These are phyloP conservation scores for Cyberlindnera veronae DNA, from an alignment of 805 yeast genomes.

Conservation along the genomic window DNA sequence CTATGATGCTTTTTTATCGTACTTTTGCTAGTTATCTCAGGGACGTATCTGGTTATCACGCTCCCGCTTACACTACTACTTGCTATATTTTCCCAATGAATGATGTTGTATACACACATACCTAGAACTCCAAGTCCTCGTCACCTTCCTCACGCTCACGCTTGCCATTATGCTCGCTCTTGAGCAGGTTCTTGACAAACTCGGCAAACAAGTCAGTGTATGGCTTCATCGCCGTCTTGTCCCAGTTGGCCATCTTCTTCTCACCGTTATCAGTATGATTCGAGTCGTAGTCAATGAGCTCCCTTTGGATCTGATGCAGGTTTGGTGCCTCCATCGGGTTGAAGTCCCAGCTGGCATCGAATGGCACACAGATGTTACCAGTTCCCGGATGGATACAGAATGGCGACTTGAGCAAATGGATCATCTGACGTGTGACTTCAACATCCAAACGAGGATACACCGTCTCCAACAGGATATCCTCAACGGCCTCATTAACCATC, in stretches of 20 bases:
- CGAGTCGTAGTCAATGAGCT: conserved; percentile 51
- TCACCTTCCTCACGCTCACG: conserved; percentile 37
- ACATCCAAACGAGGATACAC: conserved; percentile 91
- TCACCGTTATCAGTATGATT: conserved; percentile 19
- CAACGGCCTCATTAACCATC: conserved; percentile 64
- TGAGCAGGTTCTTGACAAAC: conserved; percentile 55
- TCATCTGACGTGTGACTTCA: conserved; percentile 85
- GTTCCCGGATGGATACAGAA: conserved; percentile 97
- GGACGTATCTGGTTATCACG: background rate
- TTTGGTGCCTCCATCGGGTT: conserved; percentile 82
- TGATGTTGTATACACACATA: background rate
- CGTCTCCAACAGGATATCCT: conserved; percentile 74
- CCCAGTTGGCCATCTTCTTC: conserved; percentile 40
- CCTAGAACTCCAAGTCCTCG: conserved; percentile 15
- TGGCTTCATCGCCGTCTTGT: conserved; percentile 66
- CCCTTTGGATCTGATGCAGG: conserved; percentile 57
- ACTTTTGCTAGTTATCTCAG: conserved; percentile 8
- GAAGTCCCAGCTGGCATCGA: conserved; percentile 47
- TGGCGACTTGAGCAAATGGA: conserved; percentile 92
- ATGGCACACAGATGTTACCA: conserved; percentile 93
- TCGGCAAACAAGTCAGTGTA: conserved; percentile 63
- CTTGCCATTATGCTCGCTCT: conserved; percentile 46
- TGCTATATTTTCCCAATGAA: too few species aligned
- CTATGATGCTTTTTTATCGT: conserved; percentile 13
- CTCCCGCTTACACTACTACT: conserved; percentile 2